Conservation (phyloP, 2,329 filamentous ascomycete species). For the Grosmannia penicillata region DNA sequence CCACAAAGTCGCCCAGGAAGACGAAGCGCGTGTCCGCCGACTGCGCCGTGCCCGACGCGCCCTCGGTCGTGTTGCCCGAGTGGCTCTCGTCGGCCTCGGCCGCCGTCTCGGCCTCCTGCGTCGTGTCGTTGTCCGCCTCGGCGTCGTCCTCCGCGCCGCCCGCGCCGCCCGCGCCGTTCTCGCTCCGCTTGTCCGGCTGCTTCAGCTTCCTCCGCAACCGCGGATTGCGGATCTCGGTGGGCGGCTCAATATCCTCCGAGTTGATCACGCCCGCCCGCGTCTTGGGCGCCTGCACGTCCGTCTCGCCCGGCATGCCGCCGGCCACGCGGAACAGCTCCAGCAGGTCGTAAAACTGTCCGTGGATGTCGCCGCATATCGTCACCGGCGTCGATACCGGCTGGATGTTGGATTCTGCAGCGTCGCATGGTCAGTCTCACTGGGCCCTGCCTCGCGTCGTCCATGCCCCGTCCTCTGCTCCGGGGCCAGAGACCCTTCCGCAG, state of each 20-base stretch:
- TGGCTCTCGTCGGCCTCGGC: conserved; percentile 18
- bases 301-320: conserved; percentile 87
- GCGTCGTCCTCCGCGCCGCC: not conserved
- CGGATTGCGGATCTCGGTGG: conserved; percentile 74
- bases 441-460: no score
- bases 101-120: conserved; percentile 14
- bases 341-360: conserved; percentile 96
- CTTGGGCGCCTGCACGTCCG: conserved; percentile 51
- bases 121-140: conserved; percentile 11
- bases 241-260: conserved; percentile 84
- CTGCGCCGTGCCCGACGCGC: conserved; percentile 19
- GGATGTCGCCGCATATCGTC: conserved; percentile 94
- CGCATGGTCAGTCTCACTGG: not conserved
- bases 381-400: conserved; percentile 95
- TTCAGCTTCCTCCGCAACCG: conserved; percentile 78
- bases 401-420: conserved; percentile 77
- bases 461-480: no score
- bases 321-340: conserved; percentile 94
- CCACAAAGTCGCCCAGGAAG: conserved; percentile 80
- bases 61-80: conserved; percentile 19
- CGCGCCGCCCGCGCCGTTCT: conserved; percentile 20
- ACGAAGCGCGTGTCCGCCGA: conserved; percentile 42
- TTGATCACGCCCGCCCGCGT: conserved; percentile 63
- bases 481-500: no score
- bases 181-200: no score